Evolutionary conservation across 2,329 filamentous ascomycete genomes (phyloP), one percentile per base, ranked within the genome.

Genomic region (Berkeleyomyces rouxiae): DNA sequence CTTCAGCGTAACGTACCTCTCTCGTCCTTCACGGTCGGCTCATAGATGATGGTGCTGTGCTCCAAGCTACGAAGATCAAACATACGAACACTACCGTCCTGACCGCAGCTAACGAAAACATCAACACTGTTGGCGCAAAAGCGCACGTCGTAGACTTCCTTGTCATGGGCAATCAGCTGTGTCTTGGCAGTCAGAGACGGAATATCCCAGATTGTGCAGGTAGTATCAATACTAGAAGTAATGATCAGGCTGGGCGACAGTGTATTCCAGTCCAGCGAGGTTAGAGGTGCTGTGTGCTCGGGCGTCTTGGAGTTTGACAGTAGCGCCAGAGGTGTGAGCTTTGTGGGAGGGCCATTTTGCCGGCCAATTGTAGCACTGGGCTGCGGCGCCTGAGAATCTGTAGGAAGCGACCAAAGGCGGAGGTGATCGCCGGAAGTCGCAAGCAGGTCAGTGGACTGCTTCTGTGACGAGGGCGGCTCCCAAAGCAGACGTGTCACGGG

Each of bases 151-250:
- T 96, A 99, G 4, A 99, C 93, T 74, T 99, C 93, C 74, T 97
- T 97, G 75, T 99, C 93, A 72, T 99, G 93, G 23, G 93, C 93
- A 74, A 99, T 99, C 55, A 99, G 78, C 72, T 99, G 93, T 1
- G 93, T 99, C 76, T 99, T 99, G 61, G 93, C 93, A 0, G 93
- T 99, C 66, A 99, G 78, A 0, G 93, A 96, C 3, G 93, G 93
- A 63, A 99, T 99, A 72, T 99, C 93, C 93, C 93, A 99, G 67
- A 99, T 99, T 3, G 93, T 99, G 75, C 93, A 99, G 4, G 93
- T 99, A 1, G 93, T 99, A 71, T 99, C 93, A 70, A 99, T 99
- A 72, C 91, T 97, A 3, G 91, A 96, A 0, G 93, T 99, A 70
- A 99, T 99, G 71, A 99, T 99, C 61, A 99, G 78, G 72, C 92